Base-by-base conservation (phyloP, 2,329 filamentous ascomycete genomes). In the Berkeleyomyces basicola region DNA sequence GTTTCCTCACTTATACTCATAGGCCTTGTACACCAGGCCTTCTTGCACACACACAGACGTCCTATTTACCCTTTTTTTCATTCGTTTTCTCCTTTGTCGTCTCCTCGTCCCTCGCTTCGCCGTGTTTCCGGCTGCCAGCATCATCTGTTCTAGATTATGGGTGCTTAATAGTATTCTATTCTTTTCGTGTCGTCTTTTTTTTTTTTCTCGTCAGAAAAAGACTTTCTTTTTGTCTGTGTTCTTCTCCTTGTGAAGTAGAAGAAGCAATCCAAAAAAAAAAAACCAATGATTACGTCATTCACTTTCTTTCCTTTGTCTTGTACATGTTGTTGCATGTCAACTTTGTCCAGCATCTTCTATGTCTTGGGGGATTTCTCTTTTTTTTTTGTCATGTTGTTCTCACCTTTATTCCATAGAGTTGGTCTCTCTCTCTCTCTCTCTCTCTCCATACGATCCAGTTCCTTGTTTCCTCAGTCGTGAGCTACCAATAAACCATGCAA, bases 181-280 rank as follows among this genome's bases (percentile, higher is more conserved):
- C 44, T 58, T 49, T 59, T 31, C 58, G 46, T 62, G n/a, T 51
- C 49, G 23, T 23, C 23, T 43, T 57, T 59, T 58, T 49, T 59
- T 31, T 62, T 58, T 62, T 36, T 51, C 49, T 53, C 36, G 3
- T 53, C 36, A 53, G 49, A 53, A 53, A 23, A 23, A 23, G 23
- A 23, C 23, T 23, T 23, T 23, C 23, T 23, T 23, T 23, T 23
- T 23, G 23, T 23, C 23, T 23, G 23, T 23, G 2, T 23, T 23
- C 33, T 51, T 49, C 31, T 51, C 33, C 9, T 51, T 51, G 7
- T 51, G 3, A 10, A 51, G 16, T 51, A n/a, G 47, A 9, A 3
- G 16, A 51, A n/a, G 36, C 16, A 43, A 23, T 23, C 23, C n/a
- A 16, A 43, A 33, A 7, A 14, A 55, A n/a, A 42, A 36, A 7